Conservation (phyloP, 2,329 filamentous ascomycete species). For the Fusarium dimerum region DNA sequence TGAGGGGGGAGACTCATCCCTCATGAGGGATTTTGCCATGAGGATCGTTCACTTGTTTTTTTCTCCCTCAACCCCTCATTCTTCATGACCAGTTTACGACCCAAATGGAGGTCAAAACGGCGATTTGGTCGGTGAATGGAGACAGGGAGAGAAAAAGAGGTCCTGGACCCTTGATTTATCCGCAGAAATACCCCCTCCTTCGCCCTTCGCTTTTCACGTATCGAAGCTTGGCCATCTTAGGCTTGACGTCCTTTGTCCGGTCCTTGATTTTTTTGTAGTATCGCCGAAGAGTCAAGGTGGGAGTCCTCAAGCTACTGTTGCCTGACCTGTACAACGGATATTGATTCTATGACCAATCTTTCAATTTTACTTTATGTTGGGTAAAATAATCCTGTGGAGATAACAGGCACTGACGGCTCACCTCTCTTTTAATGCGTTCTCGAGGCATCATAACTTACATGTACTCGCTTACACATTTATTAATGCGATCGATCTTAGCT, state of each 20-base stretch:
- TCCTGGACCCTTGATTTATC: slow-evolving; percentile 16
- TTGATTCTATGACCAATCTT: not conserved
- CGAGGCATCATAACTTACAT: too few species aligned
- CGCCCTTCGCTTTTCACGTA: slow-evolving; percentile 19
- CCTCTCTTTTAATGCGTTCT: not conserved
- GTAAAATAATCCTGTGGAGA: not conserved
- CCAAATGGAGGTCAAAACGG: slow-evolving; percentile 18
- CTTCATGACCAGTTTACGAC: slow-evolving; percentile 15
- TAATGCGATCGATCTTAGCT: too few species aligned
- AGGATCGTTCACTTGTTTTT: not conserved
- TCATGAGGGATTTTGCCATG: slow-evolving; percentile 25
- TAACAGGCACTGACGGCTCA: not conserved
- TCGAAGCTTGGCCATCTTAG: slow-evolving; percentile 10
- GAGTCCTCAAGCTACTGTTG: not conserved
- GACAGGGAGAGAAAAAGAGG: not conserved
- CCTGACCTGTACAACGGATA: not conserved
- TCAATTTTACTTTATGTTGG: not conserved
- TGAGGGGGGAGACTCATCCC: slow-evolving; percentile 1
- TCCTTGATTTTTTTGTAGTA: slow-evolving; percentile 19
- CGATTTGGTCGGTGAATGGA: slow-evolving; percentile 12
- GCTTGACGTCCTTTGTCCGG: not conserved
- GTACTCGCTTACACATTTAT: too few species aligned
- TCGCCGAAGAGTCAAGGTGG: slow-evolving; percentile 11
- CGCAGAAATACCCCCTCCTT: not conserved
- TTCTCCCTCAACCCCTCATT: slow-evolving; percentile 12